phyloP scores from a whole-genome alignment of 2,329 filamentous ascomycete species.

The Macrophomina phaseolina region DNA sequence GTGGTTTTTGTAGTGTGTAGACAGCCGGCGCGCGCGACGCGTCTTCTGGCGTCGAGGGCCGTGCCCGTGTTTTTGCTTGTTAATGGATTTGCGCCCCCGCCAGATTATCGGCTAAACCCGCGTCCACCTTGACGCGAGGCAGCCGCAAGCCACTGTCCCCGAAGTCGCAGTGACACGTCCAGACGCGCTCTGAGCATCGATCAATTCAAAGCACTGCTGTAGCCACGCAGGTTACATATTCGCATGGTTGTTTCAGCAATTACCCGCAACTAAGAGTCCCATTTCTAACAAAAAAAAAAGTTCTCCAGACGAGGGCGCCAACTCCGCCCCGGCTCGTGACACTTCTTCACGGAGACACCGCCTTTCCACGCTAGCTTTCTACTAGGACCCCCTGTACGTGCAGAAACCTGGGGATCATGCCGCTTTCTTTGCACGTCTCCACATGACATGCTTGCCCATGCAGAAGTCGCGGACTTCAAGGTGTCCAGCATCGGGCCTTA shows the following conservation, averaged over 20 bases:
- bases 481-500: conserved; percentile 22
- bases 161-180: conserved; percentile 1
- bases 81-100: conserved; percentile 13
- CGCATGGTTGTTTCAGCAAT: too few relatives aligned
- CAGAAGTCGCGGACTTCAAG: conserved; percentile 2
- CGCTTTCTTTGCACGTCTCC: background rate
- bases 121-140: background rate
- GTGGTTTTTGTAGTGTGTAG: conserved; percentile 17
- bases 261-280: too few relatives aligned
- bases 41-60: conserved; percentile 16
- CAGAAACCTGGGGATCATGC: conserved; percentile 9
- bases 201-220: too few relatives aligned
- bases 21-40: conserved; percentile 15
- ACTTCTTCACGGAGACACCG: too few relatives aligned
- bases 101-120: background rate
- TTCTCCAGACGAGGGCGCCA: too few relatives aligned
- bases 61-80: conserved; percentile 22
- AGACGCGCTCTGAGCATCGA: background rate
- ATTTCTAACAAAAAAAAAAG: too few relatives aligned
- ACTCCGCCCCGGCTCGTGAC: too few relatives aligned
- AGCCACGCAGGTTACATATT: too few relatives aligned
- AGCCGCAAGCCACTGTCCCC: background rate
- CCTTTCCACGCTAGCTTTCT: too few relatives aligned
- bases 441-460: conserved; percentile 9
- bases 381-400: background rate